Evolutionary conservation across 306 rosid genomes (phyloP).

Genomic region (Fragaria nilgerrensis): DNA sequence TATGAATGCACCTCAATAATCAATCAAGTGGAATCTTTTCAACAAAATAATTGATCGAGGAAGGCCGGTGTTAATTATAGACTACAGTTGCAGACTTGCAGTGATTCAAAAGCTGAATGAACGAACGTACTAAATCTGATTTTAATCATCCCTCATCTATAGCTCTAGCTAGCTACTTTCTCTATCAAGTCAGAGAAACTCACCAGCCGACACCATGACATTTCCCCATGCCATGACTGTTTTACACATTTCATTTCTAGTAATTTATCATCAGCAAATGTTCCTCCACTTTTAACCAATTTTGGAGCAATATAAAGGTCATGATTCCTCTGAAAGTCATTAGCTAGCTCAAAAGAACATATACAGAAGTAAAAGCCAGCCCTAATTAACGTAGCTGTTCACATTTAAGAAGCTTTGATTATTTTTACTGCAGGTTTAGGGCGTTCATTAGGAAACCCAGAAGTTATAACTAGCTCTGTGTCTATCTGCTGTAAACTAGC

Average conservation of each 20-base stretch:
- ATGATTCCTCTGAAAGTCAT: neutral
- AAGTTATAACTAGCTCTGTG: neutral
- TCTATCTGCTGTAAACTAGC: neutral
- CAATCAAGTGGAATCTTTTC: constrained; percentile 36
- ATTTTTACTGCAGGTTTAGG: neutral
- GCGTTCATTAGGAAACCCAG: neutral
- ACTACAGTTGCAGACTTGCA: constrained; percentile 34
- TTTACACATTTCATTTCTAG: neutral
- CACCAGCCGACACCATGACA: constrained; percentile 10
- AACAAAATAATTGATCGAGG: constrained; percentile 53
- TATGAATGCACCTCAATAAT: constrained; percentile 21
- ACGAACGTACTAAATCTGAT: constrained; percentile 4
- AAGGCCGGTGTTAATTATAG: constrained; percentile 10
- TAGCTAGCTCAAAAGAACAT: neutral
- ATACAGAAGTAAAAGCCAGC: neutral
- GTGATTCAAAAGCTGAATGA: constrained; percentile 30
- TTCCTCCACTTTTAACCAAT: neutral
- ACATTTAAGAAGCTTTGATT: neutral
- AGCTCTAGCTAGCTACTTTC: neutral
- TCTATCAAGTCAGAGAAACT: constrained; percentile 1
- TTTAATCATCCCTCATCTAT: neutral
- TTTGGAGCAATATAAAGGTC: neutral
- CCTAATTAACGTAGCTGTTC: neutral
- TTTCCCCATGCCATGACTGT: neutral
- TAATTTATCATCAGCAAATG: neutral